Conservation (phyloP, 176 grass and related monocot genomes). For the Dendrocalamus sinicus region DNA sequence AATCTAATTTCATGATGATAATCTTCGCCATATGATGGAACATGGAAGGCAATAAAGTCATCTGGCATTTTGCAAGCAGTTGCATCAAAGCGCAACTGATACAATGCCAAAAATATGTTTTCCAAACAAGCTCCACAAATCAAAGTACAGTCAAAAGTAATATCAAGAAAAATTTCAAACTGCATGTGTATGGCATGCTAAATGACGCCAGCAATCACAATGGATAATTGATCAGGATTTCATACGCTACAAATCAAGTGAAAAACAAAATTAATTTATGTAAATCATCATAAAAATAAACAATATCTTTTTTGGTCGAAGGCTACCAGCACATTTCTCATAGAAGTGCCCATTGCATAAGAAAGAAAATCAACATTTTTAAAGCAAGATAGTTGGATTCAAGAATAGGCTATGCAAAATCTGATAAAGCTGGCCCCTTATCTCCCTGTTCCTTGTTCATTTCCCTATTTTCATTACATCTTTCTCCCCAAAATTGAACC, state of each 20-base stretch:
- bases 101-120: neutral
- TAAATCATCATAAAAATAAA: slow-evolving; percentile 15
- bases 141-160: neutral
- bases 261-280: neutral
- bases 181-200: neutral
- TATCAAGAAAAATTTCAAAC: slow-evolving; percentile 20
- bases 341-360: too few relatives aligned
- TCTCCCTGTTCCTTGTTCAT: too few relatives aligned
- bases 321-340: too few relatives aligned
- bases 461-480: too few relatives aligned
- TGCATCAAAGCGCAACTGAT: slow-evolving; percentile 17
- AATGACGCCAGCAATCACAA: neutral
- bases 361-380: too few relatives aligned
- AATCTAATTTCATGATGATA: slow-evolving; percentile 15
- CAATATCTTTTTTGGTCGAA: too few relatives aligned
- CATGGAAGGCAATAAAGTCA: neutral
- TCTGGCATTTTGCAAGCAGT: slow-evolving; percentile 16
- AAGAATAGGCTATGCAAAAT: too few relatives aligned
- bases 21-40: neutral
- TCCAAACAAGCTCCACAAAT: neutral
- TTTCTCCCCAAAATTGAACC: too few relatives aligned
- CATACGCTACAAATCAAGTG: slow-evolving; percentile 1
- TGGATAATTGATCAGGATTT: neutral
- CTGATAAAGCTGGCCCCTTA: too few relatives aligned
- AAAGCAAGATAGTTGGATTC: too few relatives aligned